Conservation (phyloP, 331 rosid genomes). For the Malus hybrid region DNA sequence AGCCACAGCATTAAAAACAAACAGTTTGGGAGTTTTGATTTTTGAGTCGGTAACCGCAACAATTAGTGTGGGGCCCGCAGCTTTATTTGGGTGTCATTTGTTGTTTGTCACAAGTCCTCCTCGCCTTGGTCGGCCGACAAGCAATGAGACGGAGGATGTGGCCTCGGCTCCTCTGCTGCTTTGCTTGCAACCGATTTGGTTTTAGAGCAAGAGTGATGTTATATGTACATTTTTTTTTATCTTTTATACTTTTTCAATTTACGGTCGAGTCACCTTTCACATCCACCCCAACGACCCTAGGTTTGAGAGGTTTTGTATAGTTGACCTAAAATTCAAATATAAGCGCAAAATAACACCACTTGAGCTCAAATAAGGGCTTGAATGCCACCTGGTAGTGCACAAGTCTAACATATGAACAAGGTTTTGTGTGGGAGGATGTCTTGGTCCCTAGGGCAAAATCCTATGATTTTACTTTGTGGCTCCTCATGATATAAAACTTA, state of each 20-base stretch:
- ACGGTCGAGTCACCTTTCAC: no score
- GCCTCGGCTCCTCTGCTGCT: not conserved
- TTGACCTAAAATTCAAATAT: not conserved
- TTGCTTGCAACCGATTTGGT: not conserved
- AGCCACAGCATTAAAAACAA: constrained; percentile 26
- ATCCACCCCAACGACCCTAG: no score
- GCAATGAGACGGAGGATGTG: constrained; percentile 34
- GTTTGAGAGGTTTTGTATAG: not conserved
- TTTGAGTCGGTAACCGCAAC: constrained; percentile 21
- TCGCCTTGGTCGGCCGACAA: constrained; percentile 52
- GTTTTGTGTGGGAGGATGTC: not conserved
- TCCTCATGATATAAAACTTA: no score
- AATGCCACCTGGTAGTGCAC: no score
- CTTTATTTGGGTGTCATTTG: constrained; percentile 8
- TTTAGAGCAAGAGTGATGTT: no score
- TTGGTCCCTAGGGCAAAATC: no score
- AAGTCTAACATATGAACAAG: no score
- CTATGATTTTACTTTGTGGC: no score
- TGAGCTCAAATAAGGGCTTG: no score
- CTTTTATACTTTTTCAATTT: no score
- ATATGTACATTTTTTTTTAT: rapidly evolving
- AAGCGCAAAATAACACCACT: not conserved
- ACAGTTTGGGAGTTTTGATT: not conserved
- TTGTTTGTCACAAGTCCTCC: constrained; percentile 26
- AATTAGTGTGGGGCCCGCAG: not conserved